Conservation (phyloP, 2,329 filamentous ascomycete species). For the Teratosphaeria nubilosa region DNA sequence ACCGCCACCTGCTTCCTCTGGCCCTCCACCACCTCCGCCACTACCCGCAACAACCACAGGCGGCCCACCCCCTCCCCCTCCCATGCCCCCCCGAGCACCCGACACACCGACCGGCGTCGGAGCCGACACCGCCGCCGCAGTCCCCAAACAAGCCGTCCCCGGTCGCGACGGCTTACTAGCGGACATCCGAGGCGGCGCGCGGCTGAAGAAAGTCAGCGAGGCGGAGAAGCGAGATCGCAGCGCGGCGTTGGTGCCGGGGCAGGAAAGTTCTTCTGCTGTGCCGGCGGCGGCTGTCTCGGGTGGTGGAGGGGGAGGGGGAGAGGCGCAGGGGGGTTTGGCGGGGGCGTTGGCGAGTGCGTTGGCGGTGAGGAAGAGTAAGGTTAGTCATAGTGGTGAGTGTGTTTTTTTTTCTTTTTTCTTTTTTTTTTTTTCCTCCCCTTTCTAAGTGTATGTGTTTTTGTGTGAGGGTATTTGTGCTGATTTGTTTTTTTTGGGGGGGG, state of each 20-base stretch:
- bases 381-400: constrained; percentile 83
- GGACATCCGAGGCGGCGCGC: constrained; percentile 57
- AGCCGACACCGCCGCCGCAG: constrained; percentile 34
- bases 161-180: constrained; percentile 54
- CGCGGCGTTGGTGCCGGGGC: constrained; percentile 49
- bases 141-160: constrained; percentile 36
- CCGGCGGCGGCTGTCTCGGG: constrained; percentile 46
- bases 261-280: constrained; percentile 34
- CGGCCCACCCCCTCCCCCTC: constrained; percentile 27
- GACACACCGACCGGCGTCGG: constrained; percentile 32
- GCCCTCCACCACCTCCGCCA: constrained; percentile 32
- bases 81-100: constrained; percentile 29
- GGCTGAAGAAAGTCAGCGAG: constrained; percentile 65
- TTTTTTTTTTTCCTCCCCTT: not conserved
- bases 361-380: constrained; percentile 82
- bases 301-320: constrained; percentile 26
- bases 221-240: constrained; percentile 63
- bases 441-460: too few species aligned
- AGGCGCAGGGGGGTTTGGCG: constrained; percentile 40
- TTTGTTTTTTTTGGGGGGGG: too few species aligned
- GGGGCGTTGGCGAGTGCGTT: constrained; percentile 66
- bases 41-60: constrained; percentile 23
- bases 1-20: constrained; percentile 19
- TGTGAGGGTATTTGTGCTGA: constrained; percentile 16
- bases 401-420: constrained; percentile 5